Evolutionary conservation across 2,329 filamentous ascomycete genomes (phyloP), one percentile per base, ranked within the genome.

Genomic region (Cyphellophora europaea): DNA sequence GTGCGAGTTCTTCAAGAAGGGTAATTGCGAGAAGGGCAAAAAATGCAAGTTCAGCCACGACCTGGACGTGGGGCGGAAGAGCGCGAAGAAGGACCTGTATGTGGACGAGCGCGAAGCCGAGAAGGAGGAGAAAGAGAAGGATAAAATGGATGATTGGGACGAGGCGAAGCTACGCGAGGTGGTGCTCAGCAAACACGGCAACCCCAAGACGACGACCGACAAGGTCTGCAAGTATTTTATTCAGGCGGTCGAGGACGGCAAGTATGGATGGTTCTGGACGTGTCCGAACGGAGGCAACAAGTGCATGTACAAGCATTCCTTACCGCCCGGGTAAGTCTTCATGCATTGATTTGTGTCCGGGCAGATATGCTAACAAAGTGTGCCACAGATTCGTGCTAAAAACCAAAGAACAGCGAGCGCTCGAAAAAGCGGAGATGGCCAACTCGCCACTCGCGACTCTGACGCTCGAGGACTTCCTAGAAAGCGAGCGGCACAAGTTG

Each of bases 201-300:
- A 98, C 62, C 91, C 93, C 41, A 79, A 81, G 57, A 94, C 88
- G 14, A 84, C 83, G 4, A 98, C 91, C 30, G 91, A 98, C 57
- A 98, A 96, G 65, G 91, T 98, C 48, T 98, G 91, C 84, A 98
- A 96, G 64, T 94, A 68, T 69, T 98, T 98, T 59, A 91, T 96
- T 57, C 80, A 88, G 49, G 91, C 91, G 16, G 91, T 98, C 44
- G 91, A 98, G 64, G 91, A 98, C 56, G 84, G 87, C 53, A 98
- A 96, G 63, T 98, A 98, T 53, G 91, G 91, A 44, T 98, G 91
- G 91, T 96, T 98, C 65, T 98, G 91, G 91, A 72, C 78, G 40
- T 98, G 91, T 72, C 91, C 91, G 30, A 96, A 96, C 54, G 88
- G 87, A 47, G 89, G 84, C 45, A 82, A 98, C 57, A 85, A 94